Percentiles rank a stretch among this genome's conserved stretches.
These are phyloP conservation scores for Arxiozyma bovina DNA, from an alignment of 1,139 yeast species.

Conservation along the genomic window DNA sequence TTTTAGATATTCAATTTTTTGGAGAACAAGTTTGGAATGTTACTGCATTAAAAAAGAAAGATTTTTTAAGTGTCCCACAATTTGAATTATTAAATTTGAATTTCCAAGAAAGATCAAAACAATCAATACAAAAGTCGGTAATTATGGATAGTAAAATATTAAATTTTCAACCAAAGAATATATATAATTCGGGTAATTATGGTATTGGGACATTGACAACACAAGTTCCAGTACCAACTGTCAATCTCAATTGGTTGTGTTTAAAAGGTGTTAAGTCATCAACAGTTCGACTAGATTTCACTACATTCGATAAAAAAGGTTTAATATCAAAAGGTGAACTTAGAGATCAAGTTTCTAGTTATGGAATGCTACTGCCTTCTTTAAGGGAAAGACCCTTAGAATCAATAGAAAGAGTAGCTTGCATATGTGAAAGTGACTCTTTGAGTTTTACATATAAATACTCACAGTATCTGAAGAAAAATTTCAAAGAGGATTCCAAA, in stretches of 20 bases:
- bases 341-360: background rate
- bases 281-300: conserved; percentile 11
- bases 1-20: conserved; percentile 18
- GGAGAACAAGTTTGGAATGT: conserved; percentile 17
- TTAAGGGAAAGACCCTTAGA: background rate
- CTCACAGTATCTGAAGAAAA: background rate
- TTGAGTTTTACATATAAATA: background rate
- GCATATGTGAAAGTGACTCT: background rate
- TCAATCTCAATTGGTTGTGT: conserved; percentile 11
- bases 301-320: conserved; percentile 16
- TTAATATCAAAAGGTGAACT: background rate
- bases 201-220: conserved; percentile 24
- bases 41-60: conserved; percentile 13
- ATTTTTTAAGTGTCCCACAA: conserved; percentile 16
- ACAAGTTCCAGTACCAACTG: conserved; percentile 22
- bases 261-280: conserved; percentile 2
- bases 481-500: background rate
- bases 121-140: conserved; percentile 13
- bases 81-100: conserved; percentile 20
- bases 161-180: conserved; percentile 12
- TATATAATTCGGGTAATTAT: conserved; percentile 13
- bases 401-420: background rate
- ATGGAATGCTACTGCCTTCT: background rate
- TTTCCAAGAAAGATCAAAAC: conserved; percentile 15
- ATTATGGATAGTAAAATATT: conserved; percentile 18